Base-by-base conservation (phyloP, 495 filamentous ascomycete species). In the Clavariopsis aquatica region DNA sequence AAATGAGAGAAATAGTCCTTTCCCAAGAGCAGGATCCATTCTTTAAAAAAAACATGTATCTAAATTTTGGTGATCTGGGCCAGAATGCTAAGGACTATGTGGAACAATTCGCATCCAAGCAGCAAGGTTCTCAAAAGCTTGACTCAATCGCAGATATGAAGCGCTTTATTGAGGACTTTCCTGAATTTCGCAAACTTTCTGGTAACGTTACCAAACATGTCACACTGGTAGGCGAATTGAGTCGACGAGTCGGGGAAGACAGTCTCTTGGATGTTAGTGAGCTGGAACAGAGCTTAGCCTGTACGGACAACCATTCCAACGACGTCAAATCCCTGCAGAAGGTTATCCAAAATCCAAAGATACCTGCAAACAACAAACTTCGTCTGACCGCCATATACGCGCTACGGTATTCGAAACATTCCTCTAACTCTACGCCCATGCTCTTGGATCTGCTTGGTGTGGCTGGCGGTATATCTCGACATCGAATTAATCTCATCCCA, bases 21-120 rank as follows among this genome's bases (percentile, higher is more conserved):
- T 96, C 93, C 1, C 95, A 95, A 76, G 95, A 98, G 65, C 95
- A 98, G 74, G 94, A 98, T 72, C 95, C 94, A 0, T 98, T 98
- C 78, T 98, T 98, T 79, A 96, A 97, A 78, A 97, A 96, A 78
- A 98, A 98, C 74, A 98, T 98, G 95, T 98, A 92, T 71, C 86
- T 96, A 69, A 98, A 98, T 71, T 98, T 98, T 74, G 94, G 94
- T 45, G 94, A 98, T 66, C 83, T 98, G 20, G 94, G 94, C 22
- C 90, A 94, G 56, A 98, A 96, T 72, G 97, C 97, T 74, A 98
- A 98, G 74, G 93, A 97, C 63, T 98, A 98, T 74, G 94, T 98
- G 62, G 91, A 95, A 74, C 94, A 97, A 66, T 98, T 96, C 73
- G 94, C 97, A 69, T 90, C 87, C 27, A 96, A 96, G 74, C 96